Percentiles rank a stretch among this genome's conserved stretches.
Conservation (phyloP, 495 filamentous ascomycete genomes). For the Annulohypoxylon bovei region DNA sequence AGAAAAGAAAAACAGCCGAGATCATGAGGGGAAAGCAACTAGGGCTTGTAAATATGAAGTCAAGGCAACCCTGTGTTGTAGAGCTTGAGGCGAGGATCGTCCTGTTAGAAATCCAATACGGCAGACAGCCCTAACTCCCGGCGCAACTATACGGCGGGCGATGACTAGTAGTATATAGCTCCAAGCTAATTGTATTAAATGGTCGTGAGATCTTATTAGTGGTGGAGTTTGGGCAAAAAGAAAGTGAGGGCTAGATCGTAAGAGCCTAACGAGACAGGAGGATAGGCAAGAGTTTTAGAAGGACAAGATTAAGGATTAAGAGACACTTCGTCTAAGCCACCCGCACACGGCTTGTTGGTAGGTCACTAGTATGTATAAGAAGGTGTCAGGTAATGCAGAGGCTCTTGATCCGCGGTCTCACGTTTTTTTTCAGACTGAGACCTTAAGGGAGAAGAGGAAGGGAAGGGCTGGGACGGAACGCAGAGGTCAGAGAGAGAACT, state of each 20-base stretch:
- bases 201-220: constrained; percentile 7
- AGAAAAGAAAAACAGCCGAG: constrained; percentile 18
- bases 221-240: constrained; percentile 29
- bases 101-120: constrained; percentile 15
- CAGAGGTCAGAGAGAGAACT: constrained; percentile 4
- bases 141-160: constrained; percentile 17
- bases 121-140: constrained; percentile 13
- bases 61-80: constrained; percentile 38
- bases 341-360: constrained; percentile 7
- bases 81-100: constrained; percentile 9
- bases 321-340: constrained; percentile 23
- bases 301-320: constrained; percentile 33
- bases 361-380: constrained; percentile 3
- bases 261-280: constrained; percentile 24
- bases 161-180: constrained; percentile 33
- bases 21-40: constrained; percentile 29
- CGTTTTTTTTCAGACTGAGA: constrained; percentile 27
- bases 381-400: constrained; percentile 1
- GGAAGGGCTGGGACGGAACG: not conserved
- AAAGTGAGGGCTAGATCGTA: constrained; percentile 29
- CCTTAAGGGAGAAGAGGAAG: not conserved
- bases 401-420: constrained; percentile 28
- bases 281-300: constrained; percentile 17
- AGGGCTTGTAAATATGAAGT: constrained; percentile 22
- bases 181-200: constrained; percentile 17